Evolutionary conservation across 495 filamentous ascomycete species (phyloP), one percentile per base, ranked within the genome.

Genomic region (Penicillium daleae): DNA sequence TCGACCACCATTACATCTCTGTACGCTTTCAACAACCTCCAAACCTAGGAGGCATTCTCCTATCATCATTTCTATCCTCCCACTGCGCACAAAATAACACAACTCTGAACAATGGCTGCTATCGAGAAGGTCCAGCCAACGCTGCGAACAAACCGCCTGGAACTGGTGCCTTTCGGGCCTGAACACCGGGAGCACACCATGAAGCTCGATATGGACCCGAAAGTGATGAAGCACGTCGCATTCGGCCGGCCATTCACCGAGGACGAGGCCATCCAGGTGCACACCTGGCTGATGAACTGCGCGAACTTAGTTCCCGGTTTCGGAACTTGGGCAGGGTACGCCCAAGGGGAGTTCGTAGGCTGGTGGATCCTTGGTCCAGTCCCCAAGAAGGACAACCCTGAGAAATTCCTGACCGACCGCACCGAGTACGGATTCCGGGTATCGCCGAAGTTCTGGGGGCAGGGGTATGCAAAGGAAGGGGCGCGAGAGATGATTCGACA

Each of bases 381-480:
- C 8, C 59, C 60, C 3, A 37, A 35, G 13, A 26, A 49, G 6
- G 54, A 59, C 3, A 52, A 32, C 19, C 60, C 64, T n/a, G 49
- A 62, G 42, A 29, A 62, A 17, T 66, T 60, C 31, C 49, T 49
- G 51, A 62, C 27, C 1, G 56, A 50, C 15, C 49, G 59, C 21
- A 46, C 64, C 3, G 64, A 66, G 31, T 62, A 52, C 21, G 64
- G 64, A 3, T 66, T 59, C 32, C 60, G 64, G 12, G 29, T 66
- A 24, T 54, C 59, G 24, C 56, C 40, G 29, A 22, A 57, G n/a
- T 60, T 57, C n/a, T 66, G 64, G 64, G 33, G 64, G 9, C 50
- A 63, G 29, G 64, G 64, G 21, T 66, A 60, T 40, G 64, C 60
- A 17, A 66, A 62, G 33, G 64, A 66, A n/a, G 64, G 64, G 32